Evolutionary conservation across 768 basidiomycete species (phyloP), one percentile per base, ranked within the genome.

Genomic region (Tremella yokohamensis): DNA sequence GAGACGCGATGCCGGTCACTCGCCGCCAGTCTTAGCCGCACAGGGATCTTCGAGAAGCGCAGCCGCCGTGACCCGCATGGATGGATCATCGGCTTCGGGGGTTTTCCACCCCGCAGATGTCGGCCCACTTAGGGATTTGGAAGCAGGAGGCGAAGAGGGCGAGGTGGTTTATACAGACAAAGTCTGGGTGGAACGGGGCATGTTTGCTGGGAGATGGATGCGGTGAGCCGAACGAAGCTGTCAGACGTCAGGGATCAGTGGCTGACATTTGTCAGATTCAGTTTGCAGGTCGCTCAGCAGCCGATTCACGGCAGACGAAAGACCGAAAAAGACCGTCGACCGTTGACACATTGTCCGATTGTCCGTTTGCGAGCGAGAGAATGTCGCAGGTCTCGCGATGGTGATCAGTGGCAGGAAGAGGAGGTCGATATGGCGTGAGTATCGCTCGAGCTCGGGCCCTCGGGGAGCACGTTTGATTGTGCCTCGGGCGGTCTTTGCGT

Each of bases 321-420:
- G 50, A 70, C 66, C 8, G 72, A 73, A 22, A 73, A 73, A 51
- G 72, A 73, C 49, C 54, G 72, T 18, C 42, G 72, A 49, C 66
- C 72, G 13, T 40, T 73, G 8, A 69, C 69, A 16, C 72, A 68
- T 40, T 68, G 60, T 15, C 72, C 72, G 2, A 70, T 73, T 7
- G 48, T 69, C 12, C 57, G 71, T 13, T 47, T 73, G 15, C 56
- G 64, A 19, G 57, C 62, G 3, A 24, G 42, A 15, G 66, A 72
- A 50, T 66, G 64, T 34, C 38, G 26, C 40, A 39, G 20, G 12
- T 37, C 55, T 16, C 6, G 40, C n/a, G 19, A 40, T 12, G 24
- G 48, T 40, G 64, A 44, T 22, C 47, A 45, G 15, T 66, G 67
- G 62, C 56, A 60, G 18, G 70, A 72, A 44, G 56, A 62, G 16